Conservation (phyloP, 2,329 filamentous ascomycete genomes). For the Fusarium agapanthi region DNA sequence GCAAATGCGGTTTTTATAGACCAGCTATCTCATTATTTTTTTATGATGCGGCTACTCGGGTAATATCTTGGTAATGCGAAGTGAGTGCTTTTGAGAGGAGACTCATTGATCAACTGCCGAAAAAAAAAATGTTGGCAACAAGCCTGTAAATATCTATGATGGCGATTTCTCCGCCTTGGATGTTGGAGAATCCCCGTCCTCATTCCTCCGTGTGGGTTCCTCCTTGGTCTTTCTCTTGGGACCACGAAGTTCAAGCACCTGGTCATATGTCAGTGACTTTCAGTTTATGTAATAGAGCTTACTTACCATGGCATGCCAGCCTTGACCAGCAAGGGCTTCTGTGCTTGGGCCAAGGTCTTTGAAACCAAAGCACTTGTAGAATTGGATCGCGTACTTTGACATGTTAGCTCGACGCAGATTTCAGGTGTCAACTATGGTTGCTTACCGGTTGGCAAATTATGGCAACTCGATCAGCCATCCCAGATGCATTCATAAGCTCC, state of each 20-base stretch:
- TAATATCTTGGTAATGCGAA: slow-evolving; percentile 14
- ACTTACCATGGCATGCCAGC: slow-evolving; percentile 83
- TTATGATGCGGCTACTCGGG: slow-evolving; percentile 9
- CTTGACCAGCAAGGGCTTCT: slow-evolving; percentile 78
- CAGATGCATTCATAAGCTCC: slow-evolving; percentile 76
- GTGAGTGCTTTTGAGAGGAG: slow-evolving; percentile 4
- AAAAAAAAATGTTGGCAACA: not conserved
- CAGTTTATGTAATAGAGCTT: not conserved
- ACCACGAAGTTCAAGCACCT: slow-evolving; percentile 40
- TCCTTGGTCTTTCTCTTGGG: slow-evolving; percentile 40
- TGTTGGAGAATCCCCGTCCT: slow-evolving; percentile 24
- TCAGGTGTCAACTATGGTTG: not conserved
- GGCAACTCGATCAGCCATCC: slow-evolving; percentile 75
- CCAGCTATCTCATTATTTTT: slow-evolving; percentile 36
- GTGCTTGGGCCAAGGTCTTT: slow-evolving; percentile 72
- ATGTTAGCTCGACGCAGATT: not conserved
- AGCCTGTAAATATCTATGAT: not conserved
- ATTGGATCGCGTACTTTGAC: slow-evolving; percentile 69
- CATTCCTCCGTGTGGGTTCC: slow-evolving; percentile 27
- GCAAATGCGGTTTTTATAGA: slow-evolving; percentile 22
- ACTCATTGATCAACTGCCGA: not conserved
- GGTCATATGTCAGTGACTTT: not conserved
- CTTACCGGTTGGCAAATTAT: slow-evolving; percentile 78
- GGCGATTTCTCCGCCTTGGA: slow-evolving; percentile 13
- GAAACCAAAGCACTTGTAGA: slow-evolving; percentile 82